Evolutionary conservation across 2,329 filamentous ascomycete species (phyloP).

Genomic region (Colletotrichum sp.): DNA sequence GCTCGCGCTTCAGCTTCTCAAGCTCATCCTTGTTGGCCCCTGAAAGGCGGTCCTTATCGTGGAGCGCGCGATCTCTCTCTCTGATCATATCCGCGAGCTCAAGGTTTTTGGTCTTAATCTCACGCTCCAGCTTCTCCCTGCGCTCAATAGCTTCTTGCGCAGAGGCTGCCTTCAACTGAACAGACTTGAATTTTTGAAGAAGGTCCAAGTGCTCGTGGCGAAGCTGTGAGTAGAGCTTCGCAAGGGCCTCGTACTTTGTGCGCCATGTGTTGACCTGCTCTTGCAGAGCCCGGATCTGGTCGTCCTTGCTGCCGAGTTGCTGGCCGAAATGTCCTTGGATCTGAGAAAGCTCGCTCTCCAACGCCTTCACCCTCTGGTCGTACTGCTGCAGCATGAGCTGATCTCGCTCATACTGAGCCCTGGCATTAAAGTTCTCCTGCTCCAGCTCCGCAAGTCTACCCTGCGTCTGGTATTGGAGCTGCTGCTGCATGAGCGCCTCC

Average conservation of each 20-base stretch:
- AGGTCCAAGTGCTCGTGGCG: constrained; percentile 94
- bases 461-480: constrained; percentile 92
- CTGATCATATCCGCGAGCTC: constrained; percentile 98
- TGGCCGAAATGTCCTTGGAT: constrained; percentile 84
- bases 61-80: constrained; percentile 89
- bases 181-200: constrained; percentile 92
- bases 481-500: constrained; percentile 86
- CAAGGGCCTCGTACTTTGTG: constrained; percentile 93
- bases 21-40: constrained; percentile 91
- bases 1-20: constrained; percentile 92
- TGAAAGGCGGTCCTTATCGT: constrained; percentile 87
- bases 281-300: constrained; percentile 89
- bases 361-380: constrained; percentile 88
- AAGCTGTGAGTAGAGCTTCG: constrained; percentile 96
- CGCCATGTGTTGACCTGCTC: constrained; percentile 99
- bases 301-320: constrained; percentile 88
- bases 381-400: constrained; percentile 98
- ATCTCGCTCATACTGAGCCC: constrained; percentile 95
- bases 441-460: constrained; percentile 95
- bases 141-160: constrained; percentile 96
- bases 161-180: constrained; percentile 95
- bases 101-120: constrained; percentile 99
- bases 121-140: constrained; percentile 92
- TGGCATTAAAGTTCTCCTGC: constrained; percentile 90
- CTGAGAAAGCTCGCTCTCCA: constrained; percentile 86